Evolutionary conservation across 495 filamentous ascomycete genomes (phyloP).

Genomic region (Penicillium desertorum): DNA sequence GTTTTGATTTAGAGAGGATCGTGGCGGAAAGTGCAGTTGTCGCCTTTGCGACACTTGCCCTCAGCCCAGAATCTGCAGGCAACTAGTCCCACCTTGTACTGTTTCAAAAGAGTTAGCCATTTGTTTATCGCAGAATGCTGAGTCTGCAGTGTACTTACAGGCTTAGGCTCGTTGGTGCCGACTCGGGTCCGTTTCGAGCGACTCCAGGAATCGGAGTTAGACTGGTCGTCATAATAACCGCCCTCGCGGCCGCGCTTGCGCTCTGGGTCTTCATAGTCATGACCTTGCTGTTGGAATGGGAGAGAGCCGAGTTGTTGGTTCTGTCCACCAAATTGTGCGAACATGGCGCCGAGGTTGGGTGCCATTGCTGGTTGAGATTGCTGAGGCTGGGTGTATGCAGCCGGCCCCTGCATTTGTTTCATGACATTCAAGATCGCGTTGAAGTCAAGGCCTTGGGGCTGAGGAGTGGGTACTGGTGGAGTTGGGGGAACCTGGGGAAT

Average conservation of each 20-base stretch:
- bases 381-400: slow-evolving; percentile 25
- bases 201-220: slow-evolving; percentile 30
- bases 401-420: slow-evolving; percentile 36
- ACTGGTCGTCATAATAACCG: slow-evolving; percentile 30
- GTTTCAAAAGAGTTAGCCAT: slow-evolving; percentile 20
- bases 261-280: slow-evolving; percentile 42
- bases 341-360: slow-evolving; percentile 49
- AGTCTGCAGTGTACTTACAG: slow-evolving; percentile 27
- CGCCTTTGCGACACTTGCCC: slow-evolving; percentile 80
- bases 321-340: slow-evolving; percentile 48
- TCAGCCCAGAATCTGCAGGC: slow-evolving; percentile 76
- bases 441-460: slow-evolving; percentile 33
- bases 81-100: slow-evolving; percentile 45
- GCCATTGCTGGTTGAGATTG: slow-evolving; percentile 34
- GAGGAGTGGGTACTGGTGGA: slow-evolving; percentile 30
- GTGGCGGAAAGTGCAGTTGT: slow-evolving; percentile 81
- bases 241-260: slow-evolving; percentile 46
- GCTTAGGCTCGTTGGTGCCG: slow-evolving; percentile 31
- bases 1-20: slow-evolving; percentile 22
- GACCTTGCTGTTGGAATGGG: slow-evolving; percentile 24
- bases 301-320: slow-evolving; percentile 29
- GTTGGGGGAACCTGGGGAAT: slow-evolving; percentile 23
- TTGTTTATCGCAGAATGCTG: background rate
- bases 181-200: slow-evolving; percentile 37
- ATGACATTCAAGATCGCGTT: slow-evolving; percentile 40